Base-by-base conservation (phyloP, 306 rosid genomes). In the Trifolium fragiferum region DNA sequence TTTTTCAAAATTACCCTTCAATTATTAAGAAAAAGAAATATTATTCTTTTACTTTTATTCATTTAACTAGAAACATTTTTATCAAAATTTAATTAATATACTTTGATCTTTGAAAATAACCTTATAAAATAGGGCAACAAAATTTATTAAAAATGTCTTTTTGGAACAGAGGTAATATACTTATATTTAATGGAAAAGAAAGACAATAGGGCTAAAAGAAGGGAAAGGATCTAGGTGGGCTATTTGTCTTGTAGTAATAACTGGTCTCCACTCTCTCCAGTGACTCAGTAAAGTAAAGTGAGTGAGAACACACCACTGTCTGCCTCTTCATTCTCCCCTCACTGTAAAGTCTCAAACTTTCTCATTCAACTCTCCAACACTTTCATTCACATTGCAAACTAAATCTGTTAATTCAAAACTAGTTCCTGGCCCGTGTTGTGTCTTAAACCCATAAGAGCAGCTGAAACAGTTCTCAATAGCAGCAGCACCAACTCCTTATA, bases 211-310 rank as follows among this genome's bases (percentile, higher is more conserved):
- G 62, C 11, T 16, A 19, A 70, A 32, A 6, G 32, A 70, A 51
- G 63, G 32, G 74, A 49, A 51, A 50, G 6, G 27, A 50, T 50
- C 64, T 18, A 70, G 75, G 50, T 8, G 14, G 19, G n/a, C 50
- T 51, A 30, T 70, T 70, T 70, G 66, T 60, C 20, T 14, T 60
- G 75, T 70, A 68, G 59, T 55, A 77, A 68, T 43, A 76, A 65
- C 68, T 9, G 43, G 59, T 68, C 16, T 50, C 59, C 15, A 54
- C 23, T 66, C 13, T 4, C 13, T 5, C 2, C 41, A 77, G 11
- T 77, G 81, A 66, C 23, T 76, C 74, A 76, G 66, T 54, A 76
- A 76, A 68, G 69, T 30, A 20, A 58, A 19, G 40, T 37, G 10
- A 37, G 16, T 18, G 30, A 13, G n/a, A n/a, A n/a, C n/a, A n/a